Conservation (phyloP, 2,329 filamentous ascomycete species). For the Ophioceras dolichostomum region DNA sequence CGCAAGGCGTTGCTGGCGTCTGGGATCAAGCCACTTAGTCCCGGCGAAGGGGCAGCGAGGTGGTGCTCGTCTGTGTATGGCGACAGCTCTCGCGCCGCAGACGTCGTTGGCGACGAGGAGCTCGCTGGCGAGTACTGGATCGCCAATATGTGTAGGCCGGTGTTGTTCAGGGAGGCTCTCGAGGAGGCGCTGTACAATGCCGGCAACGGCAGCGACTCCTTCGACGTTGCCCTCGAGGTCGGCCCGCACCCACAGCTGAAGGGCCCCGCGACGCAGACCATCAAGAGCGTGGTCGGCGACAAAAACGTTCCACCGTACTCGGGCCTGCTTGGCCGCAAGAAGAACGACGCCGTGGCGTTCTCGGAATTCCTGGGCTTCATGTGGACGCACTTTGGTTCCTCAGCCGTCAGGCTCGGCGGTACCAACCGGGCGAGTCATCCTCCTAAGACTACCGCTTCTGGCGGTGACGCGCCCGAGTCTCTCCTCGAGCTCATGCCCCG, state of each 20-base stretch:
- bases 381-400: slow-evolving; percentile 17
- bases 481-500: slow-evolving; percentile 19
- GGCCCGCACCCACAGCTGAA: slow-evolving; percentile 32
- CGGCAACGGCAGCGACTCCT: slow-evolving; percentile 9
- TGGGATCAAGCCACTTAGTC: slow-evolving; percentile 12
- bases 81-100: too few species aligned
- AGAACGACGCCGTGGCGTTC: slow-evolving; percentile 16
- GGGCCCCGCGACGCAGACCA: slow-evolving; percentile 22
- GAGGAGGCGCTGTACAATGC: slow-evolving; percentile 7
- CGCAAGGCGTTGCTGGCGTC: slow-evolving; percentile 15
- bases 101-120: slow-evolving; percentile 1
- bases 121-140: slow-evolving; percentile 25
- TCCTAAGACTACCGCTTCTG: slow-evolving; percentile 10
- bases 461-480: slow-evolving; percentile 4
- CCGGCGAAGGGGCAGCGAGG: slow-evolving; percentile 9
- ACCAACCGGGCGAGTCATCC: too few species aligned
- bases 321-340: slow-evolving; percentile 17
- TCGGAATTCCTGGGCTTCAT: slow-evolving; percentile 20
- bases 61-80: slow-evolving; percentile 30
- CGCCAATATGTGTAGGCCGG: slow-evolving; percentile 29
- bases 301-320: slow-evolving; percentile 13
- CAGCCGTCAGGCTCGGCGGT: slow-evolving; percentile 7
- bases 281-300: slow-evolving; percentile 8
- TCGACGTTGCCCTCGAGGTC: slow-evolving; percentile 28
- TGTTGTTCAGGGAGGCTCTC: slow-evolving; percentile 30